Conservation (phyloP, 2,329 filamentous ascomycete genomes). For the Phyllosticta citriasiana region DNA sequence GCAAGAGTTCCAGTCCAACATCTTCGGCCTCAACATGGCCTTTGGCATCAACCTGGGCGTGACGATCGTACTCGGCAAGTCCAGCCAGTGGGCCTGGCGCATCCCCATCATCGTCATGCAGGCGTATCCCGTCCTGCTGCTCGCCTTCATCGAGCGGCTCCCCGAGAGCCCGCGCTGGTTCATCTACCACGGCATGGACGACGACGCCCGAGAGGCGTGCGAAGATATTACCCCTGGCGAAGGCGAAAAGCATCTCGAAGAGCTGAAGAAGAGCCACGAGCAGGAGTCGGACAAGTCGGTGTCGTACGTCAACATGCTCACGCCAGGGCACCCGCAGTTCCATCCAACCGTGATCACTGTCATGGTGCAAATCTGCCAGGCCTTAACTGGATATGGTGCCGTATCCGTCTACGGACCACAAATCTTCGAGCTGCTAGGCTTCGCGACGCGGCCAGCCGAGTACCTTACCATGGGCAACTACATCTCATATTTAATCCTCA, state of each 20-base stretch:
- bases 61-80: conserved; percentile 44
- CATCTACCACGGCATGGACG: conserved; percentile 39
- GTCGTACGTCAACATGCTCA: conserved; percentile 49
- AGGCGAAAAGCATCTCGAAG: conserved; percentile 39
- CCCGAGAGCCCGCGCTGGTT: conserved; percentile 52
- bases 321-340: conserved; percentile 44
- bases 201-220: conserved; percentile 43
- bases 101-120: conserved; percentile 53
- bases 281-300: conserved; percentile 39
- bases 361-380: conserved; percentile 54
- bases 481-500: conserved; percentile 49
- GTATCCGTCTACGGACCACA: conserved; percentile 55
- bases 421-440: conserved; percentile 53
- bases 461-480: conserved; percentile 52
- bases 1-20: conserved; percentile 56
- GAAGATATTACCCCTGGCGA: conserved; percentile 41
- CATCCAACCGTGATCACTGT: conserved; percentile 52
- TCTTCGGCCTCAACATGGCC: conserved; percentile 51
- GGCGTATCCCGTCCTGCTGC: conserved; percentile 44
- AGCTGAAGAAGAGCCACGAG: conserved; percentile 41
- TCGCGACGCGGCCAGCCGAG: conserved; percentile 42
- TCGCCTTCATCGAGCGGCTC: conserved; percentile 42
- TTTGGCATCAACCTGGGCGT: conserved; percentile 50
- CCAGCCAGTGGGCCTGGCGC: conserved; percentile 52
- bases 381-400: conserved; percentile 48